phyloP scores from a whole-genome alignment of 805 yeast species.

The Candida palmyrensis region DNA sequence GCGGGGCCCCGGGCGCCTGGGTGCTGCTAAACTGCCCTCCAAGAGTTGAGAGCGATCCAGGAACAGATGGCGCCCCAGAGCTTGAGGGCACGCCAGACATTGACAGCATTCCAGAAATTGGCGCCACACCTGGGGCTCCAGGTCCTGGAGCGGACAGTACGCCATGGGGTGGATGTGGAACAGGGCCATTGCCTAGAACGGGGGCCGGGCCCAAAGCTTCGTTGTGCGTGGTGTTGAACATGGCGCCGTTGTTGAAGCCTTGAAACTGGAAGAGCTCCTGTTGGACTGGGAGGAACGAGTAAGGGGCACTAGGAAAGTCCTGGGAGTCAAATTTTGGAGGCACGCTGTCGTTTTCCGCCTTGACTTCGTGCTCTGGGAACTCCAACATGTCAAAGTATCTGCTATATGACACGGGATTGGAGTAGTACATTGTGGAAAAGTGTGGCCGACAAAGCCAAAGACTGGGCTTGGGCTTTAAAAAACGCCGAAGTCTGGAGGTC shows the following conservation, averaged over 20 bases:
- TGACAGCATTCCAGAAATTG: too few relatives aligned
- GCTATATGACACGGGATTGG: conserved; percentile 3
- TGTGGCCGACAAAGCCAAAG: background rate
- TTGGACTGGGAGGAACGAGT: too few relatives aligned
- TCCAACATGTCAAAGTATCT: conserved; percentile 5
- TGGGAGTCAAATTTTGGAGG: background rate
- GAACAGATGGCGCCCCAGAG: too few relatives aligned
- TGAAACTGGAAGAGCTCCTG: background rate
- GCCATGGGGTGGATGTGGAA: background rate
- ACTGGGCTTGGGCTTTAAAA: too few relatives aligned
- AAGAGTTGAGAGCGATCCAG: too few relatives aligned
- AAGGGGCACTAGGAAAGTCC: background rate
- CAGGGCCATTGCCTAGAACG: background rate
- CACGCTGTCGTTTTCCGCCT: too few relatives aligned
- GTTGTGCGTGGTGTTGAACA: conserved; percentile 3
- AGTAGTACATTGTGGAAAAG: conserved; percentile 2
- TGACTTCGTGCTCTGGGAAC: background rate
- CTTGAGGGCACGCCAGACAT: too few relatives aligned
- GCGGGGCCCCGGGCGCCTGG: too few relatives aligned
- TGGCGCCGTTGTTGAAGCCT: conserved; percentile 4
- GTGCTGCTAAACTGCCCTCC: too few relatives aligned
- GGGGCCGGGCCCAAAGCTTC: background rate
- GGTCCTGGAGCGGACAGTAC: background rate
- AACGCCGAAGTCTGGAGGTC: too few relatives aligned
- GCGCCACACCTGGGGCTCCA: too few relatives aligned